Percentiles rank a stretch among this genome's conserved stretches.
Conservation (phyloP, 305 asterid species). For the Fraxinus latifolia region DNA sequence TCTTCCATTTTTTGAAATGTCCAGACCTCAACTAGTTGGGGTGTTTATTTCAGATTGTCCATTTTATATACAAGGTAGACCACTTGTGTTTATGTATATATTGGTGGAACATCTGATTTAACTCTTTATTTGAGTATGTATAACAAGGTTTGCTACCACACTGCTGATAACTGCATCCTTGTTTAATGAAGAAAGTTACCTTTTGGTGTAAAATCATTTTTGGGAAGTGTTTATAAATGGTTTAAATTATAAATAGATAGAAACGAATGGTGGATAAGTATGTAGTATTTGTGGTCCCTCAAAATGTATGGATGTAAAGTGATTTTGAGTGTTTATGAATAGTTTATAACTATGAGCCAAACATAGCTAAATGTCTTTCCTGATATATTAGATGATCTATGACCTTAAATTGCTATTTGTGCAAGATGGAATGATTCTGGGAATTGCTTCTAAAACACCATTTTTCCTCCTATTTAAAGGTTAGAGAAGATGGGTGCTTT, state of each 20-base stretch:
- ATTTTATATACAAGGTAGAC: background rate
- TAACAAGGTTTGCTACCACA: background rate
- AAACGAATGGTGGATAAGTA: background rate
- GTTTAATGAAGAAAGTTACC: background rate
- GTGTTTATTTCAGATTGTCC: background rate
- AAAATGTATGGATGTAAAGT: background rate
- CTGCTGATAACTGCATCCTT: background rate
- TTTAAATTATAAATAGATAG: background rate
- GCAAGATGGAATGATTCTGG: background rate
- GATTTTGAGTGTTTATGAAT: background rate
- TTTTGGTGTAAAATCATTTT: background rate
- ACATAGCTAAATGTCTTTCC: background rate
- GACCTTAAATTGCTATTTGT: background rate
- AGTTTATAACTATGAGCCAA: background rate
- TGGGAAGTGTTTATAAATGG: background rate
- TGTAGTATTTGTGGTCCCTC: background rate
- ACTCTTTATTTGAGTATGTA: background rate
- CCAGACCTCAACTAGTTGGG: background rate
- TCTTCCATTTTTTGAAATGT: background rate
- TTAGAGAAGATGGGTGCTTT: constrained; percentile 57
- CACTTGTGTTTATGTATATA: background rate
- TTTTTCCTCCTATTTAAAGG: constrained; percentile 26
- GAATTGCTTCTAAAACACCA: background rate
- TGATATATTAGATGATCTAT: background rate
- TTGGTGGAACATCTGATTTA: background rate